These are phyloP conservation scores for Cutaneotrichosporon cavernicola DNA, from an alignment of 1,284 basidiomycete genomes.

Conservation along the genomic window DNA sequence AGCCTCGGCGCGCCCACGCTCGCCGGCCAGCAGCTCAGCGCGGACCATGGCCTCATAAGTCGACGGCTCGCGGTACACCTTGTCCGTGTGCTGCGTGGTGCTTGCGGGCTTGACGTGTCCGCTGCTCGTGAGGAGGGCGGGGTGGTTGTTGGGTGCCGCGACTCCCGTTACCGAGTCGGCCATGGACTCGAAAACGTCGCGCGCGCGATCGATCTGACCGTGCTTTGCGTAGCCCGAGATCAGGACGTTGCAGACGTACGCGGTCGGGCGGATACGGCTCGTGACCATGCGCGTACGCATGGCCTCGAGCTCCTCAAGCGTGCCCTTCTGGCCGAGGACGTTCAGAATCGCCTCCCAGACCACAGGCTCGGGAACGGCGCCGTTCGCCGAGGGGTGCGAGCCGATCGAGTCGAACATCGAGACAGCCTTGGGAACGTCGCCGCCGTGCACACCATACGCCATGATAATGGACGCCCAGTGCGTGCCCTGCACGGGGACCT, in stretches of 20 bases:
- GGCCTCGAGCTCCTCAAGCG: constrained; percentile 71
- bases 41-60: constrained; percentile 84
- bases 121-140: constrained; percentile 58
- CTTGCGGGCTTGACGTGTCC: constrained; percentile 50
- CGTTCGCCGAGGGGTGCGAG: constrained; percentile 54
- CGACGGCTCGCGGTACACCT: constrained; percentile 83
- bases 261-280: constrained; percentile 79
- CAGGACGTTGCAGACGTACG: constrained; percentile 90
- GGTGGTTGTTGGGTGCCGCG: constrained; percentile 86
- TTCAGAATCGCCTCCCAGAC: constrained; percentile 89
- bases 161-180: constrained; percentile 74
- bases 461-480: constrained; percentile 94
- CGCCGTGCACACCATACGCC: constrained; percentile 77
- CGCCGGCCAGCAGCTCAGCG: constrained; percentile 77
- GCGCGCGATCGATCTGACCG: constrained; percentile 68
- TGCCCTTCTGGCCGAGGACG: constrained; percentile 75
- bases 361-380: constrained; percentile 70
- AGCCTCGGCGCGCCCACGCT: constrained; percentile 61
- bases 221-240: constrained; percentile 82
- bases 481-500: constrained; percentile 69
- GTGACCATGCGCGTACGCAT: constrained; percentile 67
- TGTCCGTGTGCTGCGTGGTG: constrained; percentile 53
- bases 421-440: constrained; percentile 75
- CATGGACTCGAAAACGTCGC: constrained; percentile 80
- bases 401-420: constrained; percentile 74